Evolutionary conservation across 2,329 filamentous ascomycete species (phyloP), one percentile per base, ranked within the genome.

Genomic region (Xylariomycetidae sp.): DNA sequence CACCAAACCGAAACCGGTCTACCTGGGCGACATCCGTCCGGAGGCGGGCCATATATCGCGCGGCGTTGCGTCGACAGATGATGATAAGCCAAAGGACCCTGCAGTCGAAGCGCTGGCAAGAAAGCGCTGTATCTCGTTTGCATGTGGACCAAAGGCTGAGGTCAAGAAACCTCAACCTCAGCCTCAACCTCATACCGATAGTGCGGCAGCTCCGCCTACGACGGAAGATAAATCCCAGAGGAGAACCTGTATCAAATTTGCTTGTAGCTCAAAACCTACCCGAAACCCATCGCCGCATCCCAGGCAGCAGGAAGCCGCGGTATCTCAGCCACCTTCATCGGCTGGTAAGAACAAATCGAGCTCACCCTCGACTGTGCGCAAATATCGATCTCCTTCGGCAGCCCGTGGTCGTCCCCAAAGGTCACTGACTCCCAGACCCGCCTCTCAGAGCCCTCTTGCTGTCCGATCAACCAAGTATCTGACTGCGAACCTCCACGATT

Each of bases 71-170:
- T 25, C 36, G 29, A 41, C 35, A 17, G 37, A 37, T n/a, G 34
- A 38, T n/a, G 41, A 48, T 11, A 55, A 52, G 14, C 53, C 56
- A 23, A 71, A 69, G 36, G 77, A 84, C 51, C 66, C 74, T 11
- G 66, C 70, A 20, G 67, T 83, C 2, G 80, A 82, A 53, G 74
- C 72, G 9, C 62, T 81, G 32, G 82, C 80, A 30, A 84, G 86
- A 52, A 95, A 89, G 65, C 79, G 89, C 40, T 90, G 86, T 60
- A 96, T 97, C 48, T 90, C 85, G 39, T 97, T 97, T 58, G 88
- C 88, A 20, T 97, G 90, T 57, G 81, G 76, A 22, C 74, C 74
- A 23, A 85, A 82, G 53, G 70, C 77, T 6, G 63, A 64, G 16
- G 50, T 59, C 18, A 69, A 66, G 44, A 58, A 63, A 31, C 63